Conservation (phyloP, 345 rosid species). For the Schrenkiella parvula region DNA sequence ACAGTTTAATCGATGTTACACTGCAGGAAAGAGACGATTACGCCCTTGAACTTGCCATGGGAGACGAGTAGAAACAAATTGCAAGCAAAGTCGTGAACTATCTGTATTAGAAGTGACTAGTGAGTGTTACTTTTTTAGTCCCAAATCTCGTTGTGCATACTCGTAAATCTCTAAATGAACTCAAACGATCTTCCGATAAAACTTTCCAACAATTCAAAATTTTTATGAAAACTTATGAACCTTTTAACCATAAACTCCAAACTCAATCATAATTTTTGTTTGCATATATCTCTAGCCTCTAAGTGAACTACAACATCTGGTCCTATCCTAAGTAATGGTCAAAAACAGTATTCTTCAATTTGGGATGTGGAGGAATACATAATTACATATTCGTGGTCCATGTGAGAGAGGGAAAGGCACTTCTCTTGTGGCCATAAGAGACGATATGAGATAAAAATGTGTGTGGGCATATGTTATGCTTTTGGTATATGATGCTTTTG, state of each 20-base stretch:
- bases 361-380: constrained; percentile 13
- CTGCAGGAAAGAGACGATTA: constrained; percentile 91
- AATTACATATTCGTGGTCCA: constrained; percentile 31
- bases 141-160: background rate
- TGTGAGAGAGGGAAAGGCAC: constrained; percentile 21
- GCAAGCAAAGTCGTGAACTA: background rate
- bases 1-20: background rate
- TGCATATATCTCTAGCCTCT: constrained; percentile 7
- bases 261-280: background rate
- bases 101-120: constrained; percentile 15
- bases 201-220: background rate
- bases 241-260: background rate
- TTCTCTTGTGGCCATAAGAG: constrained; percentile 14
- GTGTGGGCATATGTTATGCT: constrained; percentile 30
- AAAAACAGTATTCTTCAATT: background rate
- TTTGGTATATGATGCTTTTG: constrained; percentile 25
- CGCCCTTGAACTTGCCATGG: constrained; percentile 91
- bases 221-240: background rate
- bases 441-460: constrained; percentile 21
- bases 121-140: constrained; percentile 13
- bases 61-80: constrained; percentile 52
- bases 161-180: constrained; percentile 7
- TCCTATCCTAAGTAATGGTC: constrained; percentile 11
- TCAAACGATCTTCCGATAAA: background rate
- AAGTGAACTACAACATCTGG: constrained; percentile 15